Conservation (phyloP, 2,329 filamentous ascomycete species). For the Penicillium palitans region DNA sequence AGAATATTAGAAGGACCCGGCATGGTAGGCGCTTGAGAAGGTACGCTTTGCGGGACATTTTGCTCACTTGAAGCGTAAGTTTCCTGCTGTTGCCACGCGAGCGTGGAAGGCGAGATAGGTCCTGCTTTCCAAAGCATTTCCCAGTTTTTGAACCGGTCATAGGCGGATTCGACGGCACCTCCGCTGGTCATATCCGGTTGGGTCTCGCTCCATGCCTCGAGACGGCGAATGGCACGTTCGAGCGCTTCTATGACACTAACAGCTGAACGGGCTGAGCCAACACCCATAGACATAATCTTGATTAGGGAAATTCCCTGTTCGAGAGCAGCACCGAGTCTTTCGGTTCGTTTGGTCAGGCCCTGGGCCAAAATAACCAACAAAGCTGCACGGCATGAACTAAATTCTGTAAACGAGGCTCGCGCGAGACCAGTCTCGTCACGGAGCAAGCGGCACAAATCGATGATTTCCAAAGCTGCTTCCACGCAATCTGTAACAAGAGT, state of each 20-base stretch:
- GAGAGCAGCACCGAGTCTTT: conserved; percentile 48
- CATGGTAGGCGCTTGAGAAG: conserved; percentile 10
- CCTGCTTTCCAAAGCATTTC: conserved; percentile 52
- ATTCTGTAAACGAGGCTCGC: conserved; percentile 58
- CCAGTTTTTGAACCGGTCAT: conserved; percentile 55
- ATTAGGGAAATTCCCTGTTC: conserved; percentile 54
- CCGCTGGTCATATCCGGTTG: conserved; percentile 33
- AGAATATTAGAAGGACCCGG: conserved; percentile 17
- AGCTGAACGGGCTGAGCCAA: conserved; percentile 55
- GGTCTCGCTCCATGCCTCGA: conserved; percentile 47
- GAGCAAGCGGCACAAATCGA: conserved; percentile 53
- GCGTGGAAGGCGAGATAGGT: conserved; percentile 36
- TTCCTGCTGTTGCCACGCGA: conserved; percentile 30
- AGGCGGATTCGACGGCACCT: conserved; percentile 49
- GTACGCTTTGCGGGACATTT: conserved; percentile 11
- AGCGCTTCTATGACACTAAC: conserved; percentile 56
- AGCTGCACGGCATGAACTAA: conserved; percentile 57
- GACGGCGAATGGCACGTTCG: conserved; percentile 49
- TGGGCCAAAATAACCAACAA: conserved; percentile 51
- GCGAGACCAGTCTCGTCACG: conserved; percentile 55
- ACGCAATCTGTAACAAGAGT: conserved; percentile 55
- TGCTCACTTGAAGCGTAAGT: conserved; percentile 13
- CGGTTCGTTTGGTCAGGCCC: conserved; percentile 42
- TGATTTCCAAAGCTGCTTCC: conserved; percentile 53
- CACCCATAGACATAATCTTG: conserved; percentile 55